Base-by-base conservation (phyloP, 495 filamentous ascomycete genomes). In the Endocarpon pusillum region DNA sequence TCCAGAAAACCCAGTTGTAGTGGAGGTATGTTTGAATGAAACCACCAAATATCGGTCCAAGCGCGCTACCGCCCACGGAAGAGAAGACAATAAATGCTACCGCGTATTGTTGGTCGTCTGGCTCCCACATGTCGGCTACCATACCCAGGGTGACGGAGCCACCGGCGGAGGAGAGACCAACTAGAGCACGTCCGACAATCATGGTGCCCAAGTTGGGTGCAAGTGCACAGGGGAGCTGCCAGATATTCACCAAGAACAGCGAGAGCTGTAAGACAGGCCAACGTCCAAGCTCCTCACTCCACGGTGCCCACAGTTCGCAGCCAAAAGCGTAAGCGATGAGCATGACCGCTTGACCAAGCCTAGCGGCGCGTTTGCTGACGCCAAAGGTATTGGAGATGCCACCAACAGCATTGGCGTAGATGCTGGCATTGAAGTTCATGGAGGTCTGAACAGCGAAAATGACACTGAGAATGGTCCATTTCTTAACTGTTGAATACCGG, bases 301-400 rank as follows among this genome's bases (percentile, higher is more conserved):
- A 77, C 0, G 72, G 71, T 1, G 72, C 71, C 72, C 72, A 75
- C 0, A 77, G 55, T 41, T 77, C 72, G 51, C 72, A 74, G 17
- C 70, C 72, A 41, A 77, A 74, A 4, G 68, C 70, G 42, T 75
- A 77, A 0, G 67, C 42, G 26, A 75, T 58, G 12, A 77, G 52
- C 50, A 75, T 75, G 19, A 66, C 64, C 64, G 69, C 67, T 16
- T 57, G 60, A 47, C 66, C 66, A 31, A 54, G 61, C 3, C 67
- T 61, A n/a, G 65, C 67, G 28, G 58, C 66, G 38, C 63, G 66
- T 32, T 41, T 47, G 37, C 57, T 67, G 17, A 71, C 53, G 11
- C 44, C 35, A 30, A 58, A 72, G 18, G 66, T 53, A 23, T 66
- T 46, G 0, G 59, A 54, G 15, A 76, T 71, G 7, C 58, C 57